These are phyloP conservation scores for Eucalyptus polyanthemos DNA, from an alignment of 345 rosid species.

Conservation along the genomic window DNA sequence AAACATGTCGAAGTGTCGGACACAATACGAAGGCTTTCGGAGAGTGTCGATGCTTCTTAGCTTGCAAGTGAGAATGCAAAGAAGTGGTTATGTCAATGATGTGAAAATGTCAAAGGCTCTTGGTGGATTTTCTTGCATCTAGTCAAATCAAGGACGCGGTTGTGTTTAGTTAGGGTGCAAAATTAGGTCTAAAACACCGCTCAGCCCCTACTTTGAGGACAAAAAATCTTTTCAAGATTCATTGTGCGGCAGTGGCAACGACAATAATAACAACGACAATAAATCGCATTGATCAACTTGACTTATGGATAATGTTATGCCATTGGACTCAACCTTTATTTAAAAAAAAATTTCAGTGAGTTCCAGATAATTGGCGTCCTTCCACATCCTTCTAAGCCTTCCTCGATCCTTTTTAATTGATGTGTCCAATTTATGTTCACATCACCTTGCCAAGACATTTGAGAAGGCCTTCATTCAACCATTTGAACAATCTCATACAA, in stretches of 20 bases:
- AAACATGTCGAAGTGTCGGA: rapidly evolving
- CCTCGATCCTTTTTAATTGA: background rate
- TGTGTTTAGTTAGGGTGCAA: background rate
- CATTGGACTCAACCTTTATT: background rate
- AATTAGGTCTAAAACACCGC: background rate
- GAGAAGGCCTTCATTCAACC: background rate
- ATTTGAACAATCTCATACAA: background rate
- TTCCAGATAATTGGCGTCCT: background rate
- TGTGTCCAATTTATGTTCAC: background rate
- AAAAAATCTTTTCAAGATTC: background rate
- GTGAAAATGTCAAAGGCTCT: background rate
- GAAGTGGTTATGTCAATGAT: background rate
- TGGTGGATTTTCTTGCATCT: background rate
- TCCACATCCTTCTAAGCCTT: background rate
- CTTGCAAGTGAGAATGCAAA: background rate
- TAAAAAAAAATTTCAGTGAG: too few species aligned
- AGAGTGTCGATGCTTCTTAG: too few species aligned
- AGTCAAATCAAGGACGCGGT: background rate
- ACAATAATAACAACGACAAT: too few species aligned
- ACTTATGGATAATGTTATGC: background rate
- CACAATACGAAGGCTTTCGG: rapidly evolving
- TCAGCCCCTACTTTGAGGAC: background rate
- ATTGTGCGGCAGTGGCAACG: rapidly evolving
- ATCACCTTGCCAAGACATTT: background rate
- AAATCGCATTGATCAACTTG: background rate